Percentiles rank a stretch among this genome's conserved stretches.
Evolutionary conservation across 2,329 filamentous ascomycete genomes (phyloP).

Genomic region (Colletotrichum paranaense): DNA sequence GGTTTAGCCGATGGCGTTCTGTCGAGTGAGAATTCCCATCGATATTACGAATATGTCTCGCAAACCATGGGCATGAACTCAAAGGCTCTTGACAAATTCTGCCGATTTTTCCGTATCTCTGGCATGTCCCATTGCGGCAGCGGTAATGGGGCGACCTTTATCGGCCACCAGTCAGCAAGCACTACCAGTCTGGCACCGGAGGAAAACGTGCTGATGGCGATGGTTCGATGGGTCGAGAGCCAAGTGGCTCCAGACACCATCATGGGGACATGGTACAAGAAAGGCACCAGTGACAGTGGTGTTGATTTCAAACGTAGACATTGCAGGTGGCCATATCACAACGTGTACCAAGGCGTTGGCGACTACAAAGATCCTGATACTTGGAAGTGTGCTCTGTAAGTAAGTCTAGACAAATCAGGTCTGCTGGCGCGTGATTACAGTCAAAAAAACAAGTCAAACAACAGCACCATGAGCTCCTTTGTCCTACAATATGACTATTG

Average conservation of each 20-base stretch:
- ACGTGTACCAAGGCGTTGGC: slow-evolving; percentile 40
- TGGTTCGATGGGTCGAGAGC: slow-evolving; percentile 60
- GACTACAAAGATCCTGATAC: slow-evolving; percentile 24
- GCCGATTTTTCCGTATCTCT: slow-evolving; percentile 63
- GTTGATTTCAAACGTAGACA: slow-evolving; percentile 46
- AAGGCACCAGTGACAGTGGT: slow-evolving; percentile 38
- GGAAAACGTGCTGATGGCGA: slow-evolving; percentile 55
- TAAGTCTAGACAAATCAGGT: background rate
- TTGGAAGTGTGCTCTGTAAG: slow-evolving; percentile 21
- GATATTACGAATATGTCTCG: slow-evolving; percentile 60
- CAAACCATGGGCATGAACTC: slow-evolving; percentile 51
- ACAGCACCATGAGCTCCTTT: background rate
- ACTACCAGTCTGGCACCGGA: slow-evolving; percentile 45
- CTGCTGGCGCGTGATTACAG: background rate
- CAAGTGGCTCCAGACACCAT: slow-evolving; percentile 52
- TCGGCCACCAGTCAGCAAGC: slow-evolving; percentile 40
- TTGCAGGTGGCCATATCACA: slow-evolving; percentile 47
- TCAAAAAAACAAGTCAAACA: background rate
- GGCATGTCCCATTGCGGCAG: slow-evolving; percentile 63
- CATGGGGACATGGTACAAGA: slow-evolving; percentile 45
- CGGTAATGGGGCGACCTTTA: slow-evolving; percentile 53
- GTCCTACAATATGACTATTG: background rate
- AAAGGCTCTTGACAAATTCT: slow-evolving; percentile 52
- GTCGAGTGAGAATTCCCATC: slow-evolving; percentile 54
- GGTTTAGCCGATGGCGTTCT: slow-evolving; percentile 55